Evolutionary conservation across 257 asterid species (phyloP).

Genomic region (Nemophila menziesii): DNA sequence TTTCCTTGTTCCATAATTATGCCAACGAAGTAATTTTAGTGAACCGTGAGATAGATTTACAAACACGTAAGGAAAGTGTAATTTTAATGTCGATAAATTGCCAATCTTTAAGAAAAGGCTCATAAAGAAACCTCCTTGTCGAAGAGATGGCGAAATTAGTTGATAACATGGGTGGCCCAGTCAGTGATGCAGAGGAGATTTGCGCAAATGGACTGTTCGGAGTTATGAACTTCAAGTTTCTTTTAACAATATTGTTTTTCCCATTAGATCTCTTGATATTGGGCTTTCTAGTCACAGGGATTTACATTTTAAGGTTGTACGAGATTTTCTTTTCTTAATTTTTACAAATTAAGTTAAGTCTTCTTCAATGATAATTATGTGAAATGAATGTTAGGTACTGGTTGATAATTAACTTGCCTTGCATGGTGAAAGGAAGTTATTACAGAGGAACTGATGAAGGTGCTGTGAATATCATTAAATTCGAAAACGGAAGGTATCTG

Average conservation of each 20-base stretch:
- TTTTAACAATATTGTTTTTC: conserved; percentile 47
- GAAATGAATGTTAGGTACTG: conserved; percentile 65
- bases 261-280: conserved; percentile 83
- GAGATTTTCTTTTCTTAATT: conserved; percentile 10
- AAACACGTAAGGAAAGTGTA: conserved; percentile 74
- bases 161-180: conserved; percentile 93
- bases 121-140: conserved; percentile 38
- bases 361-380: no score
- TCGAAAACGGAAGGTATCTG: conserved; percentile 95
- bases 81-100: conserved; percentile 36
- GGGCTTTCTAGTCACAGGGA: conserved; percentile 99
- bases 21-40: conserved; percentile 75
- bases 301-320: conserved; percentile 81
- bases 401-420: conserved; percentile 90
- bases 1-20: conserved; percentile 40
- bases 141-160: conserved; percentile 75
- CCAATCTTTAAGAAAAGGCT: conserved; percentile 36
- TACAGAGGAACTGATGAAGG: conserved; percentile 98
- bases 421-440: conserved; percentile 95
- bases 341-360: no score
- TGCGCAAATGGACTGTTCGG: conserved; percentile 69
- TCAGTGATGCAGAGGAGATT: conserved; percentile 80
- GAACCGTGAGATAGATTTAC: conserved; percentile 54
- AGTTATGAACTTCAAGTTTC: conserved; percentile 45
- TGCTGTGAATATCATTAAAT: conserved; percentile 86